Evolutionary conservation across 2,329 filamentous ascomycete genomes (phyloP).

Genomic region (Pochonia chlamydosporia): DNA sequence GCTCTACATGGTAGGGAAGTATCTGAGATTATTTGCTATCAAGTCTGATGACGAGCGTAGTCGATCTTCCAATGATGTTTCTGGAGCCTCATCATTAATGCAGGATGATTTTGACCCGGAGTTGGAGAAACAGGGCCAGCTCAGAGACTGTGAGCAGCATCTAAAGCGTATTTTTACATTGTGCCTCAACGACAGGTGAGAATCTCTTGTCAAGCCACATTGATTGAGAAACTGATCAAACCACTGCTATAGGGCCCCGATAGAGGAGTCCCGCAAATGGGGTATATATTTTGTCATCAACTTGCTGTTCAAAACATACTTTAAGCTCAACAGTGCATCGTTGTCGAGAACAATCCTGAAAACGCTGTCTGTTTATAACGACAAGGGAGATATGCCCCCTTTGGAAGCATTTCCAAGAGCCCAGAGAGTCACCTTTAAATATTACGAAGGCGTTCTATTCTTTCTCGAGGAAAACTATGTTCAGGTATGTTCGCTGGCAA

Average conservation of each 20-base stretch:
- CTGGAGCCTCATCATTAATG: slow-evolving; percentile 42
- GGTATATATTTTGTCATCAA: slow-evolving; percentile 94
- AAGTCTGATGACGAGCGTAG: slow-evolving; percentile 71
- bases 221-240: slow-evolving; percentile 1
- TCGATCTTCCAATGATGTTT: slow-evolving; percentile 27
- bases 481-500: slow-evolving; percentile 43
- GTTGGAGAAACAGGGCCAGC: slow-evolving; percentile 70
- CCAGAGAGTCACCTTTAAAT: slow-evolving; percentile 92
- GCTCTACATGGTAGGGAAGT: slow-evolving; percentile 81
- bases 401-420: slow-evolving; percentile 78
- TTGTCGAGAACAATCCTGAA: slow-evolving; percentile 86
- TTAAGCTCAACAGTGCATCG: slow-evolving; percentile 86
- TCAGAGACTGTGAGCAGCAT: slow-evolving; percentile 85
- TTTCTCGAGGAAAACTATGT: slow-evolving; percentile 93
- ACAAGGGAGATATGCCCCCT: slow-evolving; percentile 71
- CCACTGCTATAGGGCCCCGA: slow-evolving; percentile 53
- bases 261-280: slow-evolving; percentile 94
- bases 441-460: slow-evolving; percentile 88
- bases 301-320: slow-evolving; percentile 96
- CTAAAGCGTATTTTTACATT: slow-evolving; percentile 89
- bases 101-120: slow-evolving; percentile 80
- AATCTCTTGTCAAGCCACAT: too few species aligned
- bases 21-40: slow-evolving; percentile 82
- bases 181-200: slow-evolving; percentile 82
- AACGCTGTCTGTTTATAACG: slow-evolving; percentile 67